These are phyloP conservation scores for Pythium dissimile DNA, from an alignment of 352 stramenopile genomes.

Conservation along the genomic window DNA sequence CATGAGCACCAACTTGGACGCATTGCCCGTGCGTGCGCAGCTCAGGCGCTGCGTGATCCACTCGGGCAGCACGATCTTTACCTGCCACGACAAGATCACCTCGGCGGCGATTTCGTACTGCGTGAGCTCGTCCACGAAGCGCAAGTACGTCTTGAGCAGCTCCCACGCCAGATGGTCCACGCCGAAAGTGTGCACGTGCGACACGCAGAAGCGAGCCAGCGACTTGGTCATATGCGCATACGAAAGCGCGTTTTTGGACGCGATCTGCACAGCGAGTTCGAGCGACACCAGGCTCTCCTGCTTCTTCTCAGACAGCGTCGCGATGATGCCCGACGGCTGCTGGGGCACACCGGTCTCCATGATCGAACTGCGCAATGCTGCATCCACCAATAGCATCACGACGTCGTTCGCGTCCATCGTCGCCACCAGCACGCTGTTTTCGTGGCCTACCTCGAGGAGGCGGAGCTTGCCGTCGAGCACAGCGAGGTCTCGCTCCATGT, in stretches of 20 bases:
- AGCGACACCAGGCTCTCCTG: slow-evolving; percentile 41
- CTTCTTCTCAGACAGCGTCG: slow-evolving; percentile 40
- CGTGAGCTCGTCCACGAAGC: slow-evolving; percentile 30
- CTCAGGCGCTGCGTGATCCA: slow-evolving; percentile 53
- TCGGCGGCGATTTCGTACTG: slow-evolving; percentile 59
- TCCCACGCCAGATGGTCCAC: slow-evolving; percentile 50
- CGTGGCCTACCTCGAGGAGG: slow-evolving; percentile 45
- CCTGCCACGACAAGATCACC: slow-evolving; percentile 57
- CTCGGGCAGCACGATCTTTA: slow-evolving; percentile 55
- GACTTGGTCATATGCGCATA: slow-evolving; percentile 57
- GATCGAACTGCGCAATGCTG: slow-evolving; percentile 18
- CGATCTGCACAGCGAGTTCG: slow-evolving; percentile 55
- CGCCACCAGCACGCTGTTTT: slow-evolving; percentile 51
- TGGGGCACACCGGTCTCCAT: not conserved
- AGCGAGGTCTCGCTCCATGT: slow-evolving; percentile 52
- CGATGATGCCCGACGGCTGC: slow-evolving; percentile 1
- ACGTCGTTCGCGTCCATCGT: slow-evolving; percentile 60
- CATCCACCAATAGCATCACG: slow-evolving; percentile 52
- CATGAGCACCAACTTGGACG: slow-evolving; percentile 48
- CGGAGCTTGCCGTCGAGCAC: slow-evolving; percentile 65
- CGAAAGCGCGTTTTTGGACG: slow-evolving; percentile 18
- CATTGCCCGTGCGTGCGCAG: slow-evolving; percentile 36
- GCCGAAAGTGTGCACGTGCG: slow-evolving; percentile 36
- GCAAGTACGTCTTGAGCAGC: slow-evolving; percentile 47
- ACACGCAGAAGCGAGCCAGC: slow-evolving; percentile 60